A percentile compares a stretch with the other conserved stretches of the same genome.
Evolutionary conservation across 2,329 filamentous ascomycete species (phyloP).

Genomic region (Grosmannia penicillata): DNA sequence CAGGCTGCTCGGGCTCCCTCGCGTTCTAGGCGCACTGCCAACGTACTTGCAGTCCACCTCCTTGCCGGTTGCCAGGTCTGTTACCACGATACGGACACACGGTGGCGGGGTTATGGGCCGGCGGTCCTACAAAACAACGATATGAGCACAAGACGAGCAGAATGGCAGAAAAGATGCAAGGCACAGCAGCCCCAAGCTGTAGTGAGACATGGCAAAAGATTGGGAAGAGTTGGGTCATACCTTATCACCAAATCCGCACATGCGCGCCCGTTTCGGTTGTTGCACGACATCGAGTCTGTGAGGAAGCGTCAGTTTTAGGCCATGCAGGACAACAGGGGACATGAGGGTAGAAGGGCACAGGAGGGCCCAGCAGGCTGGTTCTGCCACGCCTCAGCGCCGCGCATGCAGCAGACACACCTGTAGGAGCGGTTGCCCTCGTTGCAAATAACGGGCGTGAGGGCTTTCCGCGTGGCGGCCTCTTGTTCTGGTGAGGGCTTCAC

Average conservation of each 20-base stretch:
- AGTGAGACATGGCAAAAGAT: too few relatives aligned
- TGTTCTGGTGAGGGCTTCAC: slow-evolving; percentile 8
- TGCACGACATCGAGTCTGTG: slow-evolving; percentile 65
- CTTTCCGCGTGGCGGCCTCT: slow-evolving; percentile 10
- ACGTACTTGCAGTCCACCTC: slow-evolving; percentile 73
- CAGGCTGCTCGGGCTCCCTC: slow-evolving; percentile 7
- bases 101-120: slow-evolving; percentile 92
- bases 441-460: slow-evolving; percentile 10
- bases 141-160: neutral
- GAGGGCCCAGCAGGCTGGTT: neutral
- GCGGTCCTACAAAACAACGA: slow-evolving; percentile 50
- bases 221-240: slow-evolving; percentile 27
- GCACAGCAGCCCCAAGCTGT: too few relatives aligned
- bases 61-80: slow-evolving; percentile 57
- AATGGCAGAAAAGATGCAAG: neutral
- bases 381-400: too few relatives aligned
- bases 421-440: slow-evolving; percentile 10
- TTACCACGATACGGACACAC: slow-evolving; percentile 72
- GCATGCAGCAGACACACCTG: slow-evolving; percentile 7
- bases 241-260: slow-evolving; percentile 99
- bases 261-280: slow-evolving; percentile 82
- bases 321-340: neutral
- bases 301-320: slow-evolving; percentile 2
- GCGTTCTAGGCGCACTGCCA: neutral
- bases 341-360: neutral